Evolutionary conservation across 129 eudicot genomes (phyloP), one percentile per base, ranked within the genome.

Genomic region (Escallonia rubra): DNA sequence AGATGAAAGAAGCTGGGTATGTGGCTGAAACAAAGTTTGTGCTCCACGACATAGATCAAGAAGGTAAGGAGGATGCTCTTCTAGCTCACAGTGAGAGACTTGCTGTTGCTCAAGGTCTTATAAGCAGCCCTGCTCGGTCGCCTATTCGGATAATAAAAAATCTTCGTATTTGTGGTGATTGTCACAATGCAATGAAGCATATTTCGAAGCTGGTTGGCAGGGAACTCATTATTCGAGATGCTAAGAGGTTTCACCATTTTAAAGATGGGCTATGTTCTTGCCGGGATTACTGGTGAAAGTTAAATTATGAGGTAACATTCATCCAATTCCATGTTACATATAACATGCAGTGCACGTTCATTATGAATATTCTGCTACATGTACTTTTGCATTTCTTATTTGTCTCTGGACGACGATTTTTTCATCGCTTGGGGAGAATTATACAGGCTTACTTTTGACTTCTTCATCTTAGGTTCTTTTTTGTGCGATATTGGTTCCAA

Each of bases 51-150:
- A 61, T 80, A 11, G 80, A 80, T 54, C 81, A 71, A 46, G 84
- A 80, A 75, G 64, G 80, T 11, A 80, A 75, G 50, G 84, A 80
- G 52, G 84, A 80, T 39, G 81, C 80, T n/a, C 75, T 80, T 66
- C 66, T 80, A 15, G 67, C 77, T 43, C 84, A 80, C 59, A 80
- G 84, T n/a, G 84, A 80, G 66, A 80, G 84, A 13, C 80, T 80
- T 41, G 84, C 84, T 13, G 71, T 61, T 66, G 76, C 84, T 55
- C 76, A 66, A 41, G 80, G 74, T 13, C 63, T 80, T 41, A 58
- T 80, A 51, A 80, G 48, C 41, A 74, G 77, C 48, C 66, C 84
- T 6, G 81, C 80, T 39, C 84, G 84, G 38, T 43, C 72, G 8
- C 60, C 69, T 13, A 60, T 80, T 10, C 80, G 84, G 45, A 75